phyloP scores from a whole-genome alignment of 306 rosid genomes.

The Quercus glauca region DNA sequence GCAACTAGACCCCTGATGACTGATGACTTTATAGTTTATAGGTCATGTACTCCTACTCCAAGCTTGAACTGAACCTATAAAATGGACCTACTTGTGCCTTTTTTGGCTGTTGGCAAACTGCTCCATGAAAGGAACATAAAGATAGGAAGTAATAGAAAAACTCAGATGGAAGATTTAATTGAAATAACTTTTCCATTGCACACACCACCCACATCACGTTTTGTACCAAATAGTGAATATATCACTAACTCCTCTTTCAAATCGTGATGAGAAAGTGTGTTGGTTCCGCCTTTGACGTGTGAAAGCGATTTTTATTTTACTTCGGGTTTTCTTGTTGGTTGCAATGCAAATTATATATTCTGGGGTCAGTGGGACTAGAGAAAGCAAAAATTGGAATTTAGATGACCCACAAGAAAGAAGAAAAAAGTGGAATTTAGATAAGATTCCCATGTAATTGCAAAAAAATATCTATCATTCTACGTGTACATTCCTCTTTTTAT shows the following conservation, averaged over 20 bases:
- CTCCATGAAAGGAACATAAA: background rate
- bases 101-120: constrained; percentile 20
- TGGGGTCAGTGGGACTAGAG: background rate
- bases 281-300: constrained; percentile 35
- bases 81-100: background rate
- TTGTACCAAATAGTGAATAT: background rate
- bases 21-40: background rate
- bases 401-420: background rate
- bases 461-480: background rate
- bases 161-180: constrained; percentile 19
- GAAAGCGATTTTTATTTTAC: constrained; percentile 21
- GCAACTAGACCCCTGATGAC: constrained; percentile 12
- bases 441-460: constrained; percentile 6
- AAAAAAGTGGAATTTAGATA: background rate
- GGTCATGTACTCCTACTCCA: background rate
- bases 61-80: background rate
- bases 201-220: constrained; percentile 27
- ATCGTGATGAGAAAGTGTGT: constrained; percentile 24
- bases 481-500: background rate
- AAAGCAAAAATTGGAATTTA: background rate
- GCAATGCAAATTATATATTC: constrained; percentile 21
- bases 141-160: background rate
- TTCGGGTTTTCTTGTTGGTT: constrained; percentile 12
- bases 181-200: constrained; percentile 11
- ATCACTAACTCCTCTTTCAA: constrained; percentile 10